These are phyloP conservation scores for Flaveria robusta DNA, from an alignment of 129 eudicot species.

Conservation along the genomic window DNA sequence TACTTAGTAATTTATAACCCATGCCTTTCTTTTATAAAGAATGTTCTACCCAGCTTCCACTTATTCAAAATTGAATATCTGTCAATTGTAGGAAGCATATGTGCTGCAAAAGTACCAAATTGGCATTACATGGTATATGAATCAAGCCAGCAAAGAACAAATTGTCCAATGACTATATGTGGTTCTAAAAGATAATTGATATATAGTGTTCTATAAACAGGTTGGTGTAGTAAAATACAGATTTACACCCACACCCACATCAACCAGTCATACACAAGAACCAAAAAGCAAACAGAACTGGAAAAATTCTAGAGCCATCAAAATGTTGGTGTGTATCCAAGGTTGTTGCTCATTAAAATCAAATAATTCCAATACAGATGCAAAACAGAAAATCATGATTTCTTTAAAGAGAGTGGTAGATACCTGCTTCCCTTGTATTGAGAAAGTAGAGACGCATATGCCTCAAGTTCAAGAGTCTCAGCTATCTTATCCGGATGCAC, in stretches of 20 bases:
- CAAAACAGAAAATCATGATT: not conserved
- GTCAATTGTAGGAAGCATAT: not conserved
- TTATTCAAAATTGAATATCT: not conserved
- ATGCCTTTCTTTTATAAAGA: not conserved
- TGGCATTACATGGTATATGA: conserved; percentile 2
- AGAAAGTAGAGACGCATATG: conserved; percentile 59
- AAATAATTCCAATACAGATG: not conserved
- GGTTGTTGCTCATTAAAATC: conserved; percentile 4
- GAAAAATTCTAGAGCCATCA: conserved; percentile 9
- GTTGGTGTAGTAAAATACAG: not conserved
- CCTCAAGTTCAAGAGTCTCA: conserved; percentile 63
- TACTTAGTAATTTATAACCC: not conserved
- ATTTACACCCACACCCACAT: not conserved
- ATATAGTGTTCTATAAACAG: not conserved
- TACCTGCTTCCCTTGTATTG: conserved; percentile 85
- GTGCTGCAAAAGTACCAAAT: not conserved
- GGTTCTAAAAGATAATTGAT: not conserved
- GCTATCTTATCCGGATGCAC: conserved; percentile 57
- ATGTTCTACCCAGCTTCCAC: conserved; percentile 1
- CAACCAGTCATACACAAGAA: not conserved
- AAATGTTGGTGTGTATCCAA: conserved; percentile 17
- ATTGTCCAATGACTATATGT: not conserved
- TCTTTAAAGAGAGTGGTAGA: conserved; percentile 2
- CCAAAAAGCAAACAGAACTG: not conserved
- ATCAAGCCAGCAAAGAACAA: conserved; percentile 2